Conservation (phyloP, 169 alveolate species). For the Cyclospora cayetanensis region DNA sequence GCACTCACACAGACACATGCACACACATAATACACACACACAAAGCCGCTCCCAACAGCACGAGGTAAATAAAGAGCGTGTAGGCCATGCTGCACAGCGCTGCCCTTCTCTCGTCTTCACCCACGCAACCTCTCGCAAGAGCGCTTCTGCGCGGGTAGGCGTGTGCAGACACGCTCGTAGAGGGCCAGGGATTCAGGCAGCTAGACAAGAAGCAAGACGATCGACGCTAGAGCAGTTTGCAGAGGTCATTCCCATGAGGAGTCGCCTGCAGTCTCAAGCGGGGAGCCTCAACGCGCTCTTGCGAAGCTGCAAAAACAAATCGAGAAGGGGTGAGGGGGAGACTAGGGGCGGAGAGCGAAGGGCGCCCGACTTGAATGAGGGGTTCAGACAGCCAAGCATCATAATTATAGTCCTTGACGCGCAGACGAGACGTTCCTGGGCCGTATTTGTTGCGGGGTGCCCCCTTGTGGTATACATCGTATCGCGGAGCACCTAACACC, state of each 20-base stretch:
- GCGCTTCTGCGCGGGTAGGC: too few species aligned
- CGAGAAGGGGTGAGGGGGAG: too few species aligned
- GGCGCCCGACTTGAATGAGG: constrained; percentile 42
- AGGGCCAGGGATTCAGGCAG: too few species aligned
- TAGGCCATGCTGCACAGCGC: too few species aligned
- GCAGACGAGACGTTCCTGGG: constrained; percentile 6
- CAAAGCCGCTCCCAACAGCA: neutral
- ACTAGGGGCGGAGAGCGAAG: too few species aligned
- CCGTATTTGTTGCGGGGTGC: constrained; percentile 18
- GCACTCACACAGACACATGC: neutral
- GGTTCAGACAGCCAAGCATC: constrained; percentile 69
- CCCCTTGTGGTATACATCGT: constrained; percentile 60
- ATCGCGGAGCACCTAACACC: constrained; percentile 65
- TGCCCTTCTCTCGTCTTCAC: too few species aligned
- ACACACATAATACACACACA: neutral
- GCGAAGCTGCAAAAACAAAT: too few species aligned
- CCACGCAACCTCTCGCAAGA: too few species aligned
- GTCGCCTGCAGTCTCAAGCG: too few species aligned
- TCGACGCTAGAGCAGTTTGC: neutral
- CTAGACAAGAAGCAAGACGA: neutral
- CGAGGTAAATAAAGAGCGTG: neutral
- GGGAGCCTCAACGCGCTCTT: too few species aligned
- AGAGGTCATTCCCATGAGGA: neutral
- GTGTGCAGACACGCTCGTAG: too few species aligned
- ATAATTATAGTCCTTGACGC: constrained; percentile 65